Evolutionary conservation across 352 stramenopile genomes (phyloP).

Genomic region (Thalassiosira delicatula): DNA sequence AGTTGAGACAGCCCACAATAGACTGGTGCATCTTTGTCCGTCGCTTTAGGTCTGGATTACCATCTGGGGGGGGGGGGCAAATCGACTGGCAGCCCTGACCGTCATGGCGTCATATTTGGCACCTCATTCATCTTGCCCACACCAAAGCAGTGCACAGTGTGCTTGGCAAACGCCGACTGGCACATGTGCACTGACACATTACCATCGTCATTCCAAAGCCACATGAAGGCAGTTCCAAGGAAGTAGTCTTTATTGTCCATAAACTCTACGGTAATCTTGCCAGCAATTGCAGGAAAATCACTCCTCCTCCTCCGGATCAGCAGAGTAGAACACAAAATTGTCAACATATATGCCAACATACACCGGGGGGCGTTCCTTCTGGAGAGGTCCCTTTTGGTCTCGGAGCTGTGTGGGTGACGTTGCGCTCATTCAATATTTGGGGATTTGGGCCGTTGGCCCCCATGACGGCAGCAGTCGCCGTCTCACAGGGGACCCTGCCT

Average conservation of each 20-base stretch:
- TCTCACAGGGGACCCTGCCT: too few species aligned
- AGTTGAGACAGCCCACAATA: slow-evolving; percentile 13
- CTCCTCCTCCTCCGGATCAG: neutral
- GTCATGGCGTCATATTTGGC: slow-evolving; percentile 11
- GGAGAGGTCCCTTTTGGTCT: too few species aligned
- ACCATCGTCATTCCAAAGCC: neutral
- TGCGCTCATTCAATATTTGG: too few species aligned
- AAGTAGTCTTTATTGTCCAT: slow-evolving; percentile 13
- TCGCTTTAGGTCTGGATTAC: neutral
- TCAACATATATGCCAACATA: too few species aligned
- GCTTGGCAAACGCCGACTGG: neutral
- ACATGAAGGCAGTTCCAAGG: slow-evolving; percentile 15
- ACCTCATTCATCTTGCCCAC: neutral
- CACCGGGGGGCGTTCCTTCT: too few species aligned
- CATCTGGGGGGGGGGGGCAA: neutral
- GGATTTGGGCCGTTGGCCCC: too few species aligned
- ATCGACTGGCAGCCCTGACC: slow-evolving; percentile 28
- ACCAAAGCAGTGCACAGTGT: neutral
- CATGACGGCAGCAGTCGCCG: too few species aligned
- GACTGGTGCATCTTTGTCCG: neutral
- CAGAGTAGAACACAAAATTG: neutral
- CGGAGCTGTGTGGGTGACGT: too few species aligned
- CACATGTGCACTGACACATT: neutral
- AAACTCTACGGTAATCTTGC: slow-evolving; percentile 10
- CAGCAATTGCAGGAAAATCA: neutral